Conservation (phyloP, 78 protist genomes). For the Goniomonas avonlea region DNA sequence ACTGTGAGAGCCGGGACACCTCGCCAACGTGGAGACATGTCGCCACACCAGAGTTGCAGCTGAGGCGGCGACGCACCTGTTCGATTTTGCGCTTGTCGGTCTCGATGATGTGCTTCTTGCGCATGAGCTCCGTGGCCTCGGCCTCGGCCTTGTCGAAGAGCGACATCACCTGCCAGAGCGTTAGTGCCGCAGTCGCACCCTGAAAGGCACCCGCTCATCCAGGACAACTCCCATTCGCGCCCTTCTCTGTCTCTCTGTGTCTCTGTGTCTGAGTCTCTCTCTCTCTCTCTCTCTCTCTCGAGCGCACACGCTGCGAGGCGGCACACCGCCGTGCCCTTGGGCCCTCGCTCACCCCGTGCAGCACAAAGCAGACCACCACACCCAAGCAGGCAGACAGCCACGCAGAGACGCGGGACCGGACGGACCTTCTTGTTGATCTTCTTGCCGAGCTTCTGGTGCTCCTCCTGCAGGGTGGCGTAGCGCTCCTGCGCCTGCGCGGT, state of each 20-base stretch:
- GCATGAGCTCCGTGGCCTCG: slow-evolving; percentile 80
- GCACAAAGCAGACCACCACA: too few relatives aligned
- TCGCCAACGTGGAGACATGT: not conserved
- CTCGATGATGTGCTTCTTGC: slow-evolving; percentile 69
- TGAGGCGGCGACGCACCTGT: slow-evolving; percentile 2
- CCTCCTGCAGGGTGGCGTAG: not conserved
- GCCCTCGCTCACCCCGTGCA: too few relatives aligned
- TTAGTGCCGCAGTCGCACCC: not conserved
- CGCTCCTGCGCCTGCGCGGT: not conserved
- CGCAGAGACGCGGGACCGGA: not conserved
- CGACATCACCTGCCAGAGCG: not conserved
- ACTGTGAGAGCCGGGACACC: too few relatives aligned
- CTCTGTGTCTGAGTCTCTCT: too few relatives aligned
- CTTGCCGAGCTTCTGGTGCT: slow-evolving; percentile 22
- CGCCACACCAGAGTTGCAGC: not conserved
- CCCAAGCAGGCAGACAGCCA: too few relatives aligned
- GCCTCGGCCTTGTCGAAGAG: slow-evolving; percentile 64
- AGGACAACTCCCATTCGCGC: too few relatives aligned
- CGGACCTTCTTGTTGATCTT: slow-evolving; percentile 63
- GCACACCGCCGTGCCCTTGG: too few relatives aligned
- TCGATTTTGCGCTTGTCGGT: slow-evolving; percentile 80
- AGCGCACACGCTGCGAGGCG: too few relatives aligned
- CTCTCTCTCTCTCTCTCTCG: too few relatives aligned
- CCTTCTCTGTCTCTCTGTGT: too few relatives aligned
- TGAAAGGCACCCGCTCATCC: too few relatives aligned